Conservation (phyloP, 163 green algal species). For the Volvox carteri region DNA sequence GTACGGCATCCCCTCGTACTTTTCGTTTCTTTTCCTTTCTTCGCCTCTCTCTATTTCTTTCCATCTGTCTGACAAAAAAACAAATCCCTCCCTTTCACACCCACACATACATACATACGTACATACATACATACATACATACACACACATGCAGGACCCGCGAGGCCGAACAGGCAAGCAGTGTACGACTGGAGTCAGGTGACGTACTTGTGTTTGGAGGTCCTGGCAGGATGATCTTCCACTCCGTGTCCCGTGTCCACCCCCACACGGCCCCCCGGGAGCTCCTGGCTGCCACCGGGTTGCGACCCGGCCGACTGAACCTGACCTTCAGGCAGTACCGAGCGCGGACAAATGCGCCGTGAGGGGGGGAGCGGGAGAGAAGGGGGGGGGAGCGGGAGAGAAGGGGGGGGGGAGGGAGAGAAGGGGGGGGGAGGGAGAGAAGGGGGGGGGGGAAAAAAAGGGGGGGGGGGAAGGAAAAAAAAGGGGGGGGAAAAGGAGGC, state of each 20-base stretch:
- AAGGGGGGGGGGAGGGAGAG: not conserved
- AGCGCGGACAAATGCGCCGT: too few species aligned
- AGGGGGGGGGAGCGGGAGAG: not conserved
- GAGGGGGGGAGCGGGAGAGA: not conserved
- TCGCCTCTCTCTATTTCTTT: too few species aligned
- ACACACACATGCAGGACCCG: conserved; percentile 4
- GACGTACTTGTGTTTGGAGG: conserved; percentile 80
- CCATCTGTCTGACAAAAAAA: too few species aligned
- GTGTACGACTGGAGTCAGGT: conserved; percentile 68
- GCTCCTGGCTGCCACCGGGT: conserved; percentile 58
- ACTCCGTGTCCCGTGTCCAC: conserved; percentile 69
- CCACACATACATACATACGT: not conserved
- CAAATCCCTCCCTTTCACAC: not conserved
- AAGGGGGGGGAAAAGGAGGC: too few species aligned
- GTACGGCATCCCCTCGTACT: too few species aligned
- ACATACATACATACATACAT: not conserved
- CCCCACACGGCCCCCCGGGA: conserved; percentile 64
- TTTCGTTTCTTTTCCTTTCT: too few species aligned
- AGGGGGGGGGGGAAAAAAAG: too few species aligned
- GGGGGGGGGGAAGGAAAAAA: too few species aligned
- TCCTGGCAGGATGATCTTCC: conserved; percentile 76
- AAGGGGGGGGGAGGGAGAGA: too few species aligned
- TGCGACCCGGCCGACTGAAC: conserved; percentile 75
- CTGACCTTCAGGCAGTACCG: conserved; percentile 75
- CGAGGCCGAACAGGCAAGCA: conserved; percentile 48